phyloP scores from a whole-genome alignment of 306 rosid species.

The Pterocarpus santalinus region DNA sequence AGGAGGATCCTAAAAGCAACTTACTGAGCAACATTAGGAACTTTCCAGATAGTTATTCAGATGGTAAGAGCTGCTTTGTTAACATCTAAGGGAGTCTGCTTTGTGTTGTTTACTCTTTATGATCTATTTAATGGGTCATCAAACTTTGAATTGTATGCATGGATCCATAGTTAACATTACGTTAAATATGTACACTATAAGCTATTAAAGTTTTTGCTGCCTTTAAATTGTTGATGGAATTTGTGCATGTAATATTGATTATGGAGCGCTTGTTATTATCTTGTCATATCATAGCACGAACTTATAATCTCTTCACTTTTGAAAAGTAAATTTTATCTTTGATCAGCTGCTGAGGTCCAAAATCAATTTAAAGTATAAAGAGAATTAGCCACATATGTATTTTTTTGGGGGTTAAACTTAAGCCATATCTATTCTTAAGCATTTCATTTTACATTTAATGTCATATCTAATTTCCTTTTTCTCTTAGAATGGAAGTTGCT shows the following conservation, averaged over 20 bases:
- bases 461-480: background rate
- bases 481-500: background rate
- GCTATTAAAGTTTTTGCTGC: slow-evolving; percentile 5
- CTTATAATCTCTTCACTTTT: background rate
- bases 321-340: background rate
- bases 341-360: background rate
- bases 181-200: background rate
- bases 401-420: background rate
- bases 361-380: background rate
- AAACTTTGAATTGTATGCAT: slow-evolving; percentile 30
- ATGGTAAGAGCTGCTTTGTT: slow-evolving; percentile 66
- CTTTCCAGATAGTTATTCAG: slow-evolving; percentile 72
- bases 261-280: background rate
- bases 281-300: background rate
- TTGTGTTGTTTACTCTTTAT: slow-evolving; percentile 16
- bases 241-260: background rate
- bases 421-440: background rate
- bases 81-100: slow-evolving; percentile 5
- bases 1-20: slow-evolving; percentile 55
- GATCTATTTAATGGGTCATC: background rate
- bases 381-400: background rate
- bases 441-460: background rate
- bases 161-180: slow-evolving; percentile 4
- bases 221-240: background rate
- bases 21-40: slow-evolving; percentile 62